Base-by-base conservation (phyloP, 306 rosid species). In the Abrus pulchellus region DNA sequence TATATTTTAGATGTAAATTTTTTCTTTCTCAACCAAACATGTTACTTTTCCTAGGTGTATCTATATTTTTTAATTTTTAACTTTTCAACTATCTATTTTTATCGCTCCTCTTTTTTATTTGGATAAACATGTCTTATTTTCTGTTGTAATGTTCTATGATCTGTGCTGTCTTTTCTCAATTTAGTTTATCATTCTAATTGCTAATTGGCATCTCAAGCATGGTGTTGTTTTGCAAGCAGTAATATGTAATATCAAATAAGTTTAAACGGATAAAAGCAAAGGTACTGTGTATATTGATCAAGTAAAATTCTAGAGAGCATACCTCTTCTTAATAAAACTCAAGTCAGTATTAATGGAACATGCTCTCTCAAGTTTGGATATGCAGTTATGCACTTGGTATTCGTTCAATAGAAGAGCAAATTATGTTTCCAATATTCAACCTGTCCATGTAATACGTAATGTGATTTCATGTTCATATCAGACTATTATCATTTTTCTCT, bases 401-500 rank as follows among this genome's bases (percentile, higher is more conserved):
- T 43, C 14, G 41, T 43, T 67, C 14, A 9, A 43, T 67, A 44
- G 30, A 68, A 61, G 60, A 57, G 52, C 6, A 60, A 52, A 61
- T 79, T 43, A 38, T 45, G 43, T 75, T 75, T 49, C 45, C 53
- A 43, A 77, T 36, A 44, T 59, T 34, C 41, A 27, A 56, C 34
- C 52, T 50, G 59, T 68, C 59, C 9, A 28, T 53, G 13, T 38
- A 59, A 36, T 36, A 4, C 40, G 4, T 2, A 36, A 52, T 59
- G 65, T 82, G 53, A 72, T 82, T 79, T 75, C 69, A 48, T 69
- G 44, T 48, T 32, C 57, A 9, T 41, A 44, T 41, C 49, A 54
- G 68, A 72, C n/a, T 68, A 60, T 75, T 13, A 47, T 68, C 32
- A 10, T 47, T 55, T 71, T 48, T 34, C 75, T 40, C 44, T 60